Conservation (phyloP, 805 yeast genomes). For the Cyberlindnera maritima region DNA sequence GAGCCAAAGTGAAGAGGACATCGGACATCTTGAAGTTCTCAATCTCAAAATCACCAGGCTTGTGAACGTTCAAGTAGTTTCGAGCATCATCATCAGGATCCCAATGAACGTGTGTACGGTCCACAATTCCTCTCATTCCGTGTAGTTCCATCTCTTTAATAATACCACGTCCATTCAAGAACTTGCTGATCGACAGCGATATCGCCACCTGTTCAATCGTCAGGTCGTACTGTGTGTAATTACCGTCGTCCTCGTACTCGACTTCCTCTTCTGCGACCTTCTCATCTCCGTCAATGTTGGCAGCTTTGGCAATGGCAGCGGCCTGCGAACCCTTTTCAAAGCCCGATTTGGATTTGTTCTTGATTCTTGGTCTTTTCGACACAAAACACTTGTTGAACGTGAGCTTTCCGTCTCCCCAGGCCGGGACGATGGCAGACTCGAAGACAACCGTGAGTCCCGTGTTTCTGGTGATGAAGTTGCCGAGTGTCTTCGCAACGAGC, state of each 20-base stretch:
- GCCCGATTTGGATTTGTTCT: slow-evolving; percentile 32
- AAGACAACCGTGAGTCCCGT: slow-evolving; percentile 81
- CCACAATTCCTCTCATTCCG: slow-evolving; percentile 91
- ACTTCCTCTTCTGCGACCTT: slow-evolving; percentile 20
- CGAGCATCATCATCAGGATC: slow-evolving; percentile 79
- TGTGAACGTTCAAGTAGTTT: slow-evolving; percentile 66
- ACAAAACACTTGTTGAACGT: slow-evolving; percentile 82
- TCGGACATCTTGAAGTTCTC: slow-evolving; percentile 82
- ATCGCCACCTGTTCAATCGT: slow-evolving; percentile 84
- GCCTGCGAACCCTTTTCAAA: slow-evolving; percentile 73
- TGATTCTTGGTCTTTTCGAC: slow-evolving; percentile 71
- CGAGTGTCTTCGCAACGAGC: slow-evolving; percentile 74
- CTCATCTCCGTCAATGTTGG: slow-evolving; percentile 8
- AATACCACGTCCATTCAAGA: slow-evolving; percentile 90
- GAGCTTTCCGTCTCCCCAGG: slow-evolving; percentile 86
- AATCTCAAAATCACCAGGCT: slow-evolving; percentile 92
- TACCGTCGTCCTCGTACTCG: slow-evolving; percentile 73
- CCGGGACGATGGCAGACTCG: slow-evolving; percentile 92
- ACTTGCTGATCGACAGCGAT: slow-evolving; percentile 75
- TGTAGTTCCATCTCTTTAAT: slow-evolving; percentile 73
- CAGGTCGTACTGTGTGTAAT: slow-evolving; percentile 92
- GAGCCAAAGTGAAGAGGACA: slow-evolving; percentile 73
- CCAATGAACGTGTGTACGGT: slow-evolving; percentile 85
- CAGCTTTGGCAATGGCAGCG: slow-evolving; percentile 58
- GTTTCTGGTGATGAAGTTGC: slow-evolving; percentile 79